Evolutionary conservation across 2,329 filamentous ascomycete genomes (phyloP).

Genomic region (Pseudogymnoascus sp.): DNA sequence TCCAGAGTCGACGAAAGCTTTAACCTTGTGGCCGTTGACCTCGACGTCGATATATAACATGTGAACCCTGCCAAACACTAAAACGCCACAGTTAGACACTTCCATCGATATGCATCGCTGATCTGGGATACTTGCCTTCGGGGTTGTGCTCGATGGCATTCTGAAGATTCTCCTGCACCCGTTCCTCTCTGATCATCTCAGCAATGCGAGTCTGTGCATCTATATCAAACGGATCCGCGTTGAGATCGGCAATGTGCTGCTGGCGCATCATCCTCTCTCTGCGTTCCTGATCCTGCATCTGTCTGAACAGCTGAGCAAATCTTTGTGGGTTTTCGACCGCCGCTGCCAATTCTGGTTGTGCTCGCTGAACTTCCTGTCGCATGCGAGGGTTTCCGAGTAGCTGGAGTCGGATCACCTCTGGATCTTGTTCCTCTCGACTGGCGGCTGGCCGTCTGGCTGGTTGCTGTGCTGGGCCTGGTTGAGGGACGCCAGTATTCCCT

Average conservation of each 20-base stretch:
- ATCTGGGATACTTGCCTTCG: slow-evolving; percentile 58
- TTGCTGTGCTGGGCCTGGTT: slow-evolving; percentile 23
- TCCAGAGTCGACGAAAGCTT: slow-evolving; percentile 94
- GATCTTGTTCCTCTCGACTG: slow-evolving; percentile 45
- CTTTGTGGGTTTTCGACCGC: slow-evolving; percentile 66
- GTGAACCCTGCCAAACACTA: slow-evolving; percentile 88
- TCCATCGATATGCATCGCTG: not conserved
- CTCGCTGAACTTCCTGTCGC: slow-evolving; percentile 59
- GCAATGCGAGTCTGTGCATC: slow-evolving; percentile 89
- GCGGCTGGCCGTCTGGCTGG: slow-evolving; percentile 24
- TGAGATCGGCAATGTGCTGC: slow-evolving; percentile 74
- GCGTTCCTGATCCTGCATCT: slow-evolving; percentile 60
- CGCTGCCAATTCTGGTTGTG: slow-evolving; percentile 67
- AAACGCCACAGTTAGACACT: slow-evolving; percentile 13
- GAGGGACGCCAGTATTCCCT: slow-evolving; percentile 35
- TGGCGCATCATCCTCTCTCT: slow-evolving; percentile 68
- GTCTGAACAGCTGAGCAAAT: slow-evolving; percentile 65
- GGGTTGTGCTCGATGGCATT: slow-evolving; percentile 96
- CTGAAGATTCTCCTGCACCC: slow-evolving; percentile 90
- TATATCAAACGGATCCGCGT: slow-evolving; percentile 88
- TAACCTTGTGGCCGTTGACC: slow-evolving; percentile 86
- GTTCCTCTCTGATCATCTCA: slow-evolving; percentile 92
- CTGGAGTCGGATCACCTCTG: slow-evolving; percentile 74
- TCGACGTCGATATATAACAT: slow-evolving; percentile 96
- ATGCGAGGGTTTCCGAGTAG: slow-evolving; percentile 70